A percentile compares a stretch with the other conserved stretches of the same genome.
Evolutionary conservation across 2,329 filamentous ascomycete species (phyloP).

Genomic region (Fusarium pseudograminearum): DNA sequence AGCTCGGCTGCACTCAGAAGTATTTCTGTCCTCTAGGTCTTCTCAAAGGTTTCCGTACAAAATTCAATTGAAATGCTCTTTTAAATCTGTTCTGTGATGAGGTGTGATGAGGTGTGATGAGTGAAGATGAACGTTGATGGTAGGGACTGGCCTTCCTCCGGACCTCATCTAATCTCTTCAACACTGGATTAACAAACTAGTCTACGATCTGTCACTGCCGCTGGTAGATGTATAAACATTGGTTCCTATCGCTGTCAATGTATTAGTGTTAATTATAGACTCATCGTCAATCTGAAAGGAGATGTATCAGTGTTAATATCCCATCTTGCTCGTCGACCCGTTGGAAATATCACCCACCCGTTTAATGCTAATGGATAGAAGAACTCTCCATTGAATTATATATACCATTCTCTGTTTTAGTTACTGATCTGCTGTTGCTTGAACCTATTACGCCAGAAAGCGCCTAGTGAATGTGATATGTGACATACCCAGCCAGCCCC

Average conservation of each 20-base stretch:
- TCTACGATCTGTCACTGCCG: no score
- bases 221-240: neutral
- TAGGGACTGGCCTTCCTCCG: no score
- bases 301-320: neutral
- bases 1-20: slow-evolving; percentile 45
- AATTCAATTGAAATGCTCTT: slow-evolving; percentile 49
- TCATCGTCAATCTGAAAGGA: no score
- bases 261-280: neutral
- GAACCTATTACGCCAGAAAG: neutral
- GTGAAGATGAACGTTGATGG: neutral
- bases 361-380: rapidly evolving
- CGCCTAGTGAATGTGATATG: slow-evolving; percentile 6
- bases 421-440: neutral
- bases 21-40: slow-evolving; percentile 50
- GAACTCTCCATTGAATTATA: rapidly evolving
- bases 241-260: no score
- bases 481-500: neutral
- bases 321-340: neutral
- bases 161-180: neutral
- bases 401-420: neutral
- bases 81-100: neutral
- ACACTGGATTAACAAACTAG: neutral
- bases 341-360: neutral
- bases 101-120: neutral
- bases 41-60: slow-evolving; percentile 49